A percentile compares a stretch with the other conserved stretches of the same genome.
These are phyloP conservation scores for Lepidium aucheri DNA, from an alignment of 345 rosid genomes.

Conservation along the genomic window DNA sequence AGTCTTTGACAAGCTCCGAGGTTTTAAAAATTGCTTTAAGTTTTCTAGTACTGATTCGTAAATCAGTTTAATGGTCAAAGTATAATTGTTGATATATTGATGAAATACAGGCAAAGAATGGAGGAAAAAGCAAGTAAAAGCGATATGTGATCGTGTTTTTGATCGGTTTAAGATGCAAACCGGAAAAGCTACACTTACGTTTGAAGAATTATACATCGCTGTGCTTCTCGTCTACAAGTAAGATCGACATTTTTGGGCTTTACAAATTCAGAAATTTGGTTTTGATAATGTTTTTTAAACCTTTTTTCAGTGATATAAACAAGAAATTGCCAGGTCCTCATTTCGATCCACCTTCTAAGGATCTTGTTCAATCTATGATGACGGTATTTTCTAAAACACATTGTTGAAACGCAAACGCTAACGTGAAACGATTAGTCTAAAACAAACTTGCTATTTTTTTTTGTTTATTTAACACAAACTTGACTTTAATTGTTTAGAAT, in stretches of 20 bases:
- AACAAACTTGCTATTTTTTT: neutral
- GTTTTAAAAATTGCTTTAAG: conserved; percentile 11
- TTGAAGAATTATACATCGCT: conserved; percentile 84
- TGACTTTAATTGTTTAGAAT: neutral
- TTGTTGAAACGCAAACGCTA: neutral
- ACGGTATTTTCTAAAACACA: conserved; percentile 35
- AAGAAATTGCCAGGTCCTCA: conserved; percentile 93
- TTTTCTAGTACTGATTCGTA: neutral
- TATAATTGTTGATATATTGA: neutral
- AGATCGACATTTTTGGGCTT: neutral
- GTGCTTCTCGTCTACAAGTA: conserved; percentile 85
- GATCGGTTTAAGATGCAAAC: conserved; percentile 41
- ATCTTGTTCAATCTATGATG: conserved; percentile 47
- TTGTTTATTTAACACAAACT: too few relatives aligned
- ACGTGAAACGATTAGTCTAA: neutral
- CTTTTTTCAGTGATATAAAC: conserved; percentile 62
- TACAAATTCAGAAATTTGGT: neutral
- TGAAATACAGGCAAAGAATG: conserved; percentile 61
- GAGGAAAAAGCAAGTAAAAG: conserved; percentile 60
- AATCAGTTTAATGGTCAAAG: neutral
- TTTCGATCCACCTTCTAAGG: conserved; percentile 87
- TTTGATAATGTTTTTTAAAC: neutral
- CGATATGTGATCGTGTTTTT: conserved; percentile 59
- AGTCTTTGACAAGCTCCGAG: conserved; percentile 55
- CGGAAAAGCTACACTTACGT: conserved; percentile 49